Conservation (phyloP, 2,329 filamentous ascomycete genomes). For the Colletotrichum lentis region DNA sequence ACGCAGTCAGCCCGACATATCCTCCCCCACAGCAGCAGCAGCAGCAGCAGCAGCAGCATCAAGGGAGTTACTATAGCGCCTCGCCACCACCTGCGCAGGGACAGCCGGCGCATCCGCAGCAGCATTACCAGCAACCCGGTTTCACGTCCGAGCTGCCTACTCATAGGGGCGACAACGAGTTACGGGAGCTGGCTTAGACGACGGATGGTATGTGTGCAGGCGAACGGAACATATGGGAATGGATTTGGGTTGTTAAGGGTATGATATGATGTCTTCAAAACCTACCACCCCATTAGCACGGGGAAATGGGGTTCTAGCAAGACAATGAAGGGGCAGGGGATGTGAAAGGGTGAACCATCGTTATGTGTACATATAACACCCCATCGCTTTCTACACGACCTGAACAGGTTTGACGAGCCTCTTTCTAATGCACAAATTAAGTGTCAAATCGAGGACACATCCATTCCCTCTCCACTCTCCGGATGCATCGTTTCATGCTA, state of each 20-base stretch:
- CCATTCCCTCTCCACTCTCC: too few species aligned
- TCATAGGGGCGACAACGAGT: slow-evolving; percentile 44
- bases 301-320: background rate
- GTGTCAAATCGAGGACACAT: background rate
- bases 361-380: slow-evolving; percentile 25
- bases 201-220: background rate
- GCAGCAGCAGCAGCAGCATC: slow-evolving; percentile 11
- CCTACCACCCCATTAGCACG: background rate
- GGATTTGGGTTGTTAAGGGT: background rate
- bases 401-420: slow-evolving; percentile 7
- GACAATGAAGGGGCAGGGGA: background rate
- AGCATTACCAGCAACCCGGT: slow-evolving; percentile 26
- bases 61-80: slow-evolving; percentile 10
- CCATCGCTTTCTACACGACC: slow-evolving; percentile 6
- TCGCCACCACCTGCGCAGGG: slow-evolving; percentile 4
- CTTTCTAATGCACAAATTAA: slow-evolving; percentile 4
- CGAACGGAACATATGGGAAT: background rate
- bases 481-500: background rate
- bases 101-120: slow-evolving; percentile 18
- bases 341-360: slow-evolving; percentile 3
- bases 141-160: slow-evolving; percentile 45
- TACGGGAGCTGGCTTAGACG: slow-evolving; percentile 46
- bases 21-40: slow-evolving; percentile 13
- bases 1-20: slow-evolving; percentile 18
- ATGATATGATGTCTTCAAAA: background rate